Conservation (phyloP, 2,329 filamentous ascomycete species). For the Microcyclospora pomicola region DNA sequence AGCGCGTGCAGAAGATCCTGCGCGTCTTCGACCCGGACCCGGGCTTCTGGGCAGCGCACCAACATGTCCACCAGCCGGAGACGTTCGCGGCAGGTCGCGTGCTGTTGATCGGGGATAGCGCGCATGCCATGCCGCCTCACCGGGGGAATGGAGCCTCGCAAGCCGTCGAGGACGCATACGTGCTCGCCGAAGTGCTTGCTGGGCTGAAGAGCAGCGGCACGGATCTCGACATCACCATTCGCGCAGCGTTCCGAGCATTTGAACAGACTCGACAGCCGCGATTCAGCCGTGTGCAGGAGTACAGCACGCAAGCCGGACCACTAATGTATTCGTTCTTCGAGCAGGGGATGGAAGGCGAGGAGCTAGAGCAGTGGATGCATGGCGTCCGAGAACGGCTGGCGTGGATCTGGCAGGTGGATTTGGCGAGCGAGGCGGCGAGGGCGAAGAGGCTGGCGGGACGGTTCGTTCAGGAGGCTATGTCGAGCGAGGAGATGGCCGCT, state of each 20-base stretch:
- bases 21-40: constrained; percentile 27
- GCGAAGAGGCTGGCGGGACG: constrained; percentile 1
- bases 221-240: constrained; percentile 1
- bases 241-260: constrained; percentile 11
- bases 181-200: constrained; percentile 16
- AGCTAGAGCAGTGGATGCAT: constrained; percentile 9
- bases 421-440: constrained; percentile 11
- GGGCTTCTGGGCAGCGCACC: constrained; percentile 35
- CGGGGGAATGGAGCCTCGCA: constrained; percentile 48
- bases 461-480: too few species aligned
- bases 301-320: constrained; percentile 7
- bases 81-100: constrained; percentile 29
- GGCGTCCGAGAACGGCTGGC: constrained; percentile 8
- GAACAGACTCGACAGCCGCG: constrained; percentile 10
- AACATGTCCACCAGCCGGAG: constrained; percentile 23
- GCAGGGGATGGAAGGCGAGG: constrained; percentile 6
- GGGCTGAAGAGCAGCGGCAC: not conserved
- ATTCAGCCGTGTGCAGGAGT: constrained; percentile 7
- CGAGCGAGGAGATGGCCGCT: too few species aligned
- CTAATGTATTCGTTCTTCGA: constrained; percentile 9
- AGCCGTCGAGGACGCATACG: constrained; percentile 42
- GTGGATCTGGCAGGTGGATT: constrained; percentile 15
- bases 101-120: constrained; percentile 52
- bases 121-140: constrained; percentile 51
- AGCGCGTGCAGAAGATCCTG: constrained; percentile 25